Percentiles rank a stretch among this genome's conserved stretches.
phyloP scores from a whole-genome alignment of 2,329 filamentous ascomycete species.

The Penicillium sp. region DNA sequence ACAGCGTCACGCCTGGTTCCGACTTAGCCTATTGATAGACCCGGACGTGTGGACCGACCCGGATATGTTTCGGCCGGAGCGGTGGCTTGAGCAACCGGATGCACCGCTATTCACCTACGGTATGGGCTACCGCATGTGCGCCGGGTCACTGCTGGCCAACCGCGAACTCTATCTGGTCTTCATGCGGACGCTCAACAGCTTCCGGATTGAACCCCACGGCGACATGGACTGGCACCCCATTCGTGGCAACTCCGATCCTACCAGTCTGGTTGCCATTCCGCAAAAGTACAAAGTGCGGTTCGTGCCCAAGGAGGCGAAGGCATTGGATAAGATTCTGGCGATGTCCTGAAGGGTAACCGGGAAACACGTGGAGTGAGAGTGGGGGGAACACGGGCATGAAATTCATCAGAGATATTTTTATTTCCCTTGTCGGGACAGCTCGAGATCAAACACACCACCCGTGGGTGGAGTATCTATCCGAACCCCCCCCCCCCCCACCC shows the following conservation, averaged over 20 bases:
- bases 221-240: conserved; percentile 58
- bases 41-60: conserved; percentile 56
- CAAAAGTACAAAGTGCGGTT: conserved; percentile 56
- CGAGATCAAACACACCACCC: not conserved
- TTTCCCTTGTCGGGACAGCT: not conserved
- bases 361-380: not conserved
- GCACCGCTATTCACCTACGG: conserved; percentile 63
- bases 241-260: conserved; percentile 56
- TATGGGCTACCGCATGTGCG: conserved; percentile 64
- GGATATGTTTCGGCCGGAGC: conserved; percentile 56
- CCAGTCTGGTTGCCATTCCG: conserved; percentile 59
- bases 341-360: conserved; percentile 9
- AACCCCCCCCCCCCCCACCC: too few relatives aligned
- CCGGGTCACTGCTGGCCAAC: conserved; percentile 59
- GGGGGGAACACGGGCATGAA: not conserved
- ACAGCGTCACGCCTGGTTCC: not conserved
- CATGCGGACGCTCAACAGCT: conserved; percentile 58
- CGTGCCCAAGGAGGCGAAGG: conserved; percentile 50
- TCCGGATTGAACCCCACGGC: conserved; percentile 54
- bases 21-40: conserved; percentile 35
- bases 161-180: conserved; percentile 62
- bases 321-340: conserved; percentile 43
- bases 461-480: not conserved
- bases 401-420: too few relatives aligned
- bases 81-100: conserved; percentile 61